These are phyloP conservation scores for Aspergillus kassunensis DNA, from an alignment of 495 filamentous ascomycete species.

Conservation along the genomic window DNA sequence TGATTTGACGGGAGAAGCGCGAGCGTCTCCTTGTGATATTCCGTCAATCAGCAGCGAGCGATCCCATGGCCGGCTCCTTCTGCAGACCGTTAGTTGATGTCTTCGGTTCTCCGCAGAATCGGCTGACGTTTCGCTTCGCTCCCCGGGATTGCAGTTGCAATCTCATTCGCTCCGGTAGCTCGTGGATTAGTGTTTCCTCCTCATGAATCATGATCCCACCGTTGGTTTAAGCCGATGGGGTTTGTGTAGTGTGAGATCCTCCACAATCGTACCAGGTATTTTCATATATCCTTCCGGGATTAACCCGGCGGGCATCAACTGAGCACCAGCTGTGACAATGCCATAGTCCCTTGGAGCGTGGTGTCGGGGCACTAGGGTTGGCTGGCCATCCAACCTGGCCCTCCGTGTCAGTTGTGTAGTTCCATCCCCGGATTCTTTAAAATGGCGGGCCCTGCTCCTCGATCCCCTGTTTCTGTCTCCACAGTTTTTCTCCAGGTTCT, in stretches of 20 bases:
- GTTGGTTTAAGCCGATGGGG: neutral
- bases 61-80: neutral
- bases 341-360: neutral
- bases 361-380: neutral
- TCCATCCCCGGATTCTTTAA: constrained; percentile 23
- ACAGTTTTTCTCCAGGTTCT: constrained; percentile 12
- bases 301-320: constrained; percentile 9
- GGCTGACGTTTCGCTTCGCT: constrained; percentile 10
- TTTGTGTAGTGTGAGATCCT: neutral
- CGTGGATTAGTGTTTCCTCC: neutral
- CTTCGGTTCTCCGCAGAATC: constrained; percentile 15
- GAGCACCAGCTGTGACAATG: constrained; percentile 1
- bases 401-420: constrained; percentile 10
- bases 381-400: neutral
- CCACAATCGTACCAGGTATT: neutral
- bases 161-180: neutral
- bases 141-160: neutral
- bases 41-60: constrained; percentile 32
- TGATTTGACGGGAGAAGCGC: constrained; percentile 17
- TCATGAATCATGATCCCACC: neutral
- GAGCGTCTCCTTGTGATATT: constrained; percentile 21
- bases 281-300: constrained; percentile 5
- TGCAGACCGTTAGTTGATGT: neutral
- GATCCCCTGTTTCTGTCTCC: constrained; percentile 12
- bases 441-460: constrained; percentile 17